These are phyloP conservation scores for Solanum clarkiae DNA, from an alignment of 257 asterid genomes.

Conservation along the genomic window DNA sequence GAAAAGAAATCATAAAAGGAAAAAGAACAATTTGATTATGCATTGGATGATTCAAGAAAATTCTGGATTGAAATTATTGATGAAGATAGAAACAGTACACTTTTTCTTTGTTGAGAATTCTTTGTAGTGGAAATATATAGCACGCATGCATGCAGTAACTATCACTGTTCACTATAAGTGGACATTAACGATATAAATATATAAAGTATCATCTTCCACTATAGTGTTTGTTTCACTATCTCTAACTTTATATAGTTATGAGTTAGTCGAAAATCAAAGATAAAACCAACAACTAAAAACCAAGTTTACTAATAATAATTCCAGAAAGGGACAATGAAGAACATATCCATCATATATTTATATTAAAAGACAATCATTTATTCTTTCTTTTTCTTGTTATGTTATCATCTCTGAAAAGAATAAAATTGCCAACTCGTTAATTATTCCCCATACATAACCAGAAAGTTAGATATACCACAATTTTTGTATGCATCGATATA, in stretches of 20 bases:
- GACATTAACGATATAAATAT: neutral
- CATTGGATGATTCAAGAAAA: neutral
- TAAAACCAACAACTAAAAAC: neutral
- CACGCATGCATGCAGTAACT: neutral
- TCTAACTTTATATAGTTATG: neutral
- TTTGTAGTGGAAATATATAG: neutral
- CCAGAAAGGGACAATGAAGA: neutral
- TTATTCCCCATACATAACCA: neutral
- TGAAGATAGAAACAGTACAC: neutral
- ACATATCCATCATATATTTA: neutral
- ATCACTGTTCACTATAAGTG: neutral
- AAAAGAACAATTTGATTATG: neutral
- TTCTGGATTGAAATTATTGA: neutral
- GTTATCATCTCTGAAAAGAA: neutral
- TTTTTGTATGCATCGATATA: neutral
- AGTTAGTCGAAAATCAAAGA: neutral
- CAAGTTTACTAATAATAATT: neutral
- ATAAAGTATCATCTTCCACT: neutral
- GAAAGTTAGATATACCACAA: neutral
- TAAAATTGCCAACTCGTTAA: neutral
- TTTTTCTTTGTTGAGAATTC: neutral
- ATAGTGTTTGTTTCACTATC: neutral
- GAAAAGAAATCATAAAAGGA: neutral
- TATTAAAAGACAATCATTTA: neutral
- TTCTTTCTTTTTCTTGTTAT: neutral